Evolutionary conservation across 306 rosid species (phyloP), one percentile per base, ranked within the genome.

Genomic region (Arachis stenosperma): DNA sequence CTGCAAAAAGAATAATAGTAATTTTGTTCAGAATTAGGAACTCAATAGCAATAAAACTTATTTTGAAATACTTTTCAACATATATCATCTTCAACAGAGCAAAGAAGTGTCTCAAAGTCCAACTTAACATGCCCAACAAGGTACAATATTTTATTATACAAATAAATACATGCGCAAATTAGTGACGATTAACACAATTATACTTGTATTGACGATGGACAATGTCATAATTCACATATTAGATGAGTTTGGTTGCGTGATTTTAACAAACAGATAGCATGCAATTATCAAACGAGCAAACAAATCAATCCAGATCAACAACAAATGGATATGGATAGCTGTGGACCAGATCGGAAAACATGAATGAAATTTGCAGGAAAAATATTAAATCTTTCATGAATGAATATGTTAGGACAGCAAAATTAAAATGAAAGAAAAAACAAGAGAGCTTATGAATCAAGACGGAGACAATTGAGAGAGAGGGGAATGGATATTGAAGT

Each of bases 401-500:
- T 33, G 37, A 33, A 33, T 33, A 33, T 33, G 37, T 2, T 43
- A 60, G 14, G 39, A 39, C 67, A 46, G 39, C 53, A 9, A 59
- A 71, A 33, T 47, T 60, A 48, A 72, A 60, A 71, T 71, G 36
- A 43, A 29, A 58, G 33, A 57, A 22, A n/a, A 55, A 15, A 6
- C 48, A 69, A 0, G 41, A 56, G 44, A 70, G 30, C 36, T 9
- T 9, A 43, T 0, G 39, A n/a, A 61, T 61, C 7, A 72, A 72
- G 42, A 22, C 29, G 8, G 6, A 52, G 7, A 22, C 57, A 52
- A 52, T 6, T 8, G 10, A 50, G 17, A 7, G 55, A 52, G 27
- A 52, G 57, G 13, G 15, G 13, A 2, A 52, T 8, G 13, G 9
- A 44, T 44, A 5, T 44, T 13, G 57, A 52, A 15, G 17, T 50